Base-by-base conservation (phyloP, 2,329 filamentous ascomycete genomes). In the Fusarium phyllophilum region DNA sequence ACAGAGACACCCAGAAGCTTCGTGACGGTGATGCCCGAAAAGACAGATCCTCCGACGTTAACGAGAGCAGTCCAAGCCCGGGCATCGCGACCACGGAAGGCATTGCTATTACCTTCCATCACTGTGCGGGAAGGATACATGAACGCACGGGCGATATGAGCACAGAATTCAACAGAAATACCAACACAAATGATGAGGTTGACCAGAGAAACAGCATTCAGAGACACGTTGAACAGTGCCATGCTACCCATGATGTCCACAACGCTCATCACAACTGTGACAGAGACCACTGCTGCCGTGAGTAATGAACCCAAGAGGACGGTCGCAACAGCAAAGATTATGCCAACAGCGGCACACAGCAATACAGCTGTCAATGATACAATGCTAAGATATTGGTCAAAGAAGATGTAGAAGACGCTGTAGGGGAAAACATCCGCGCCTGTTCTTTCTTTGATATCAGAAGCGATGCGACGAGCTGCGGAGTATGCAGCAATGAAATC, bases 351-450 rank as follows among this genome's bases (percentile, higher is more conserved):
- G 8, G 94, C 93, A 45, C 93, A 92, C 36, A 99, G 89, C 3
- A 99, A 89, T 0, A 92, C 90, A 2, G 89, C 92, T 0, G 96
- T 95, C 8, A 98, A 87, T 17, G 89, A 87, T 26, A 97, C 90
- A 70, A 99, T 98, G 66, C 89, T 90, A 11, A 94, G 89, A 80
- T 99, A 99, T 81, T 98, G 96, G 81, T 99, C 96, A 81, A 99
- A 99, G 89, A 98, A 99, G 81, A 99, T 95, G 85, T 99, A 99
- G 82, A 97, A 97, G 69, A 98, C 92, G 76, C 94, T 97, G 85
- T 99, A 99, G 0, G 96, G 94, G 87, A 99, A 99, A 7, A 99
- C 92, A 31, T 96, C 91, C 29, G 94, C 90, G 10, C 91, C 89
- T 9, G 95, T 95, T 58, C 88, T 87, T 60, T 89, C 83, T 20